These are phyloP conservation scores for Aspergillus affinis DNA, from an alignment of 495 filamentous ascomycete species.

Conservation along the genomic window DNA sequence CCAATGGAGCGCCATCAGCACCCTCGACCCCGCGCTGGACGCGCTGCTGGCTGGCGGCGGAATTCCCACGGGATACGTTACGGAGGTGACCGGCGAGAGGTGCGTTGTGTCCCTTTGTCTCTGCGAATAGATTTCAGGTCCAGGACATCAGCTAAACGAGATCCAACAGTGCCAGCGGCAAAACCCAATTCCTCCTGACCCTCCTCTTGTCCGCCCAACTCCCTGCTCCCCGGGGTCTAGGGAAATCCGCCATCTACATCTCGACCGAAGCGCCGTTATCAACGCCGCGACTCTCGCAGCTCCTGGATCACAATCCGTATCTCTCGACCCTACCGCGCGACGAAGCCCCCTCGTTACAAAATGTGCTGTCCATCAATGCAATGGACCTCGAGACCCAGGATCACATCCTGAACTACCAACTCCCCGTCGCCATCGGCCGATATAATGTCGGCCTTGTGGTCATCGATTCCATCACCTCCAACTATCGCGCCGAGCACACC, in stretches of 20 bases:
- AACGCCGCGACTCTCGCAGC: constrained; percentile 75
- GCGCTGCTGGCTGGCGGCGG: constrained; percentile 70
- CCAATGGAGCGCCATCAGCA: constrained; percentile 69
- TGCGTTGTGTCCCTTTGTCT: constrained; percentile 24
- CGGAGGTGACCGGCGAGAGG: constrained; percentile 92
- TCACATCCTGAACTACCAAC: constrained; percentile 88
- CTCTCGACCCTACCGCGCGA: constrained; percentile 49
- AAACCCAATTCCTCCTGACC: constrained; percentile 91
- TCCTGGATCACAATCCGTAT: constrained; percentile 65
- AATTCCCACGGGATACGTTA: constrained; percentile 78
- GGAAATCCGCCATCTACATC: constrained; percentile 77
- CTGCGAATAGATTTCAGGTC: background rate
- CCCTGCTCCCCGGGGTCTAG: constrained; percentile 66
- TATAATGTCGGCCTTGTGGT: constrained; percentile 77
- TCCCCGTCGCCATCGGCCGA: constrained; percentile 76
- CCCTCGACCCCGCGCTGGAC: constrained; percentile 74
- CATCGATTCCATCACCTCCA: constrained; percentile 88
- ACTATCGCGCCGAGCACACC: constrained; percentile 83
- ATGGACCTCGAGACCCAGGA: constrained; percentile 93
- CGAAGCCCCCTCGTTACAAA: constrained; percentile 61
- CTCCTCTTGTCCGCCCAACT: constrained; percentile 83
- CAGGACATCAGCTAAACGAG: background rate
- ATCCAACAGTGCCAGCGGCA: constrained; percentile 72
- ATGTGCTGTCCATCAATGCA: constrained; percentile 76
- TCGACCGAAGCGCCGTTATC: constrained; percentile 88